Evolutionary conservation across 2,329 filamentous ascomycete species (phyloP).

Genomic region (Lachnellula arida): DNA sequence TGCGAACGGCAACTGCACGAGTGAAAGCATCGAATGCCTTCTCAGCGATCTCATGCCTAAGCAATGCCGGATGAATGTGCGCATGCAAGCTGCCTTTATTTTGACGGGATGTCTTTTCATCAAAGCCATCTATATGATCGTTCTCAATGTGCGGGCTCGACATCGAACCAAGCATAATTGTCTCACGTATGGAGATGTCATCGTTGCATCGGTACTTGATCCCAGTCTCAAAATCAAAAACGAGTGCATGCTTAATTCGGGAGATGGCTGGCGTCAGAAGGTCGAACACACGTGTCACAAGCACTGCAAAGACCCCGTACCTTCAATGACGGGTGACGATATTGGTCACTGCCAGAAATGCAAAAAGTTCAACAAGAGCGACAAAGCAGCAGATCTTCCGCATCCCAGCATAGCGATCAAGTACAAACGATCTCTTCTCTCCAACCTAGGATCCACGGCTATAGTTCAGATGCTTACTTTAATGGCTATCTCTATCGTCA

Average conservation of each 20-base stretch:
- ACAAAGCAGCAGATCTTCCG: slow-evolving; percentile 20
- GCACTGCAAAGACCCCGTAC: slow-evolving; percentile 18
- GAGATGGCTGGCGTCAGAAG: slow-evolving; percentile 19
- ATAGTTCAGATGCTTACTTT: slow-evolving; percentile 21
- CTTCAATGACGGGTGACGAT: slow-evolving; percentile 14
- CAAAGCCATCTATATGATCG: slow-evolving; percentile 22
- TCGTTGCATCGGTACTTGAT: slow-evolving; percentile 21
- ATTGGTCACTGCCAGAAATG: slow-evolving; percentile 24
- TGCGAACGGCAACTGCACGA: slow-evolving; percentile 1
- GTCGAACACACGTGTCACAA: slow-evolving; percentile 20
- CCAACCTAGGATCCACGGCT: slow-evolving; percentile 17
- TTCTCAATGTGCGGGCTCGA: slow-evolving; percentile 13
- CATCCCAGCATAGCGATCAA: slow-evolving; percentile 24
- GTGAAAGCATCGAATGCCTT: slow-evolving; percentile 1
- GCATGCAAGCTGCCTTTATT: slow-evolving; percentile 21
- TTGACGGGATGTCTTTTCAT: slow-evolving; percentile 18
- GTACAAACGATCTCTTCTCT: slow-evolving; percentile 20
- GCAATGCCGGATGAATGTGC: slow-evolving; percentile 18
- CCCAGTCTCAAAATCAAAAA: slow-evolving; percentile 20
- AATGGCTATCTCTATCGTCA: slow-evolving; percentile 13
- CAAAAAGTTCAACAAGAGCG: slow-evolving; percentile 19
- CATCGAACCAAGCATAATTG: slow-evolving; percentile 12
- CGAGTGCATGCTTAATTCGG: slow-evolving; percentile 22
- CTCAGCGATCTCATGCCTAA: slow-evolving; percentile 3
- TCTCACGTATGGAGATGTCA: slow-evolving; percentile 21